Percentiles rank a stretch among this genome's conserved stretches.
These are phyloP conservation scores for Pulveroboletus sp. DNA, from an alignment of 768 basidiomycete species.

Conservation along the genomic window DNA sequence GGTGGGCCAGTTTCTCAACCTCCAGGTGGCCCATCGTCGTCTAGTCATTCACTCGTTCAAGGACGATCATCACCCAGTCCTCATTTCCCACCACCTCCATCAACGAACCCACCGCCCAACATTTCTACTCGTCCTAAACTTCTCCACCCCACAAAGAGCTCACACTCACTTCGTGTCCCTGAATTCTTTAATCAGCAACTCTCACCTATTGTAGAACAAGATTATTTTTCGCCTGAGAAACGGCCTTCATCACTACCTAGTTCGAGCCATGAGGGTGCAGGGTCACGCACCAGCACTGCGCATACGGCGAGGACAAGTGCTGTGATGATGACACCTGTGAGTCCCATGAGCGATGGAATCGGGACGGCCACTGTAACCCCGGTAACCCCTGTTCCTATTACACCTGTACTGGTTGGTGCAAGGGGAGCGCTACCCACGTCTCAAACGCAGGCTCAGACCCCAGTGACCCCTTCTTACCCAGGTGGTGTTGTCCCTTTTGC, in stretches of 20 bases:
- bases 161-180: conserved; percentile 43
- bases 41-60: conserved; percentile 13
- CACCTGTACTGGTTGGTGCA: conserved; percentile 19
- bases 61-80: conserved; percentile 28
- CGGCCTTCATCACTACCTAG: conserved; percentile 33
- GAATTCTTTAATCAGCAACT: conserved; percentile 40
- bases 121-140: conserved; percentile 32
- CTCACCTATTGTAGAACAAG: conserved; percentile 66
- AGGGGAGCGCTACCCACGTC: conserved; percentile 13
- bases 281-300: conserved; percentile 24
- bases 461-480: conserved; percentile 19
- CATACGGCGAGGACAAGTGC: conserved; percentile 36
- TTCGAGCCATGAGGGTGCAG: conserved; percentile 25
- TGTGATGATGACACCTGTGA: conserved; percentile 25
- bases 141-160: conserved; percentile 33
- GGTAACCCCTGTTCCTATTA: conserved; percentile 28
- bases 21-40: conserved; percentile 8
- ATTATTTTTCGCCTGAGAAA: conserved; percentile 55
- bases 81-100: conserved; percentile 34
- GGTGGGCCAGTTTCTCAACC: background rate
- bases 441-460: conserved; percentile 19
- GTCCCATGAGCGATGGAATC: conserved; percentile 15
- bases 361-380: conserved; percentile 27
- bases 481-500: conserved; percentile 23
- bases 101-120: conserved; percentile 29